A percentile compares a stretch with the other conserved stretches of the same genome.
phyloP scores from a whole-genome alignment of 1,284 basidiomycete species.

The Sutorius eximius region DNA sequence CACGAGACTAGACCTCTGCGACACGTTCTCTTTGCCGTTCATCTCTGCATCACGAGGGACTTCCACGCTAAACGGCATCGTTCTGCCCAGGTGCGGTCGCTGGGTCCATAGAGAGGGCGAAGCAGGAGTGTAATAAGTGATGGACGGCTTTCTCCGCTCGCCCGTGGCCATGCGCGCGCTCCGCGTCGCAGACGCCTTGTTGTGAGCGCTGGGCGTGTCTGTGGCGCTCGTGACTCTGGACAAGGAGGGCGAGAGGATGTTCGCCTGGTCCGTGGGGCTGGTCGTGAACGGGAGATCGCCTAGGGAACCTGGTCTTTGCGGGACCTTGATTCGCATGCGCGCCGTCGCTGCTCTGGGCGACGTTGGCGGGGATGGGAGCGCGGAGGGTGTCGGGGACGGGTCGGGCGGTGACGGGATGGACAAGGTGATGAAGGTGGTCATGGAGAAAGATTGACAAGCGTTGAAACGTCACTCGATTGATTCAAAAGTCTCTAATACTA shows the following conservation, averaged over 20 bases:
- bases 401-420: conserved; percentile 11
- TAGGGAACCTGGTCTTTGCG: conserved; percentile 4
- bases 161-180: neutral
- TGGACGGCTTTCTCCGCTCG: conserved; percentile 58
- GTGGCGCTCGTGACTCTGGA: neutral
- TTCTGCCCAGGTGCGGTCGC: conserved; percentile 2
- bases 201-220: neutral
- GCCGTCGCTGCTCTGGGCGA: conserved; percentile 12
- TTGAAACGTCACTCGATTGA: neutral
- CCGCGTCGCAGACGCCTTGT: conserved; percentile 1
- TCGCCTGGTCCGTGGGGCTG: neutral
- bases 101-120: conserved; percentile 29
- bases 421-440: conserved; percentile 11
- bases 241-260: conserved; percentile 10
- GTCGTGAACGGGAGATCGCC: neutral
- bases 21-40: conserved; percentile 17
- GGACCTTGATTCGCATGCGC: conserved; percentile 12
- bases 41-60: conserved; percentile 5
- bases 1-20: conserved; percentile 24
- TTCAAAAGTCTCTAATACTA: conserved; percentile 10
- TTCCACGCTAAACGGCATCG: conserved; percentile 1
- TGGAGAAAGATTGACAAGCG: neutral
- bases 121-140: conserved; percentile 48
- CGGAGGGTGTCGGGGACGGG: neutral
- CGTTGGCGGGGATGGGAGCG: conserved; percentile 24